Evolutionary conservation across 177 flowering plant species (phyloP), one percentile per base, ranked within the genome.

Genomic region (Vitis hybrid): DNA sequence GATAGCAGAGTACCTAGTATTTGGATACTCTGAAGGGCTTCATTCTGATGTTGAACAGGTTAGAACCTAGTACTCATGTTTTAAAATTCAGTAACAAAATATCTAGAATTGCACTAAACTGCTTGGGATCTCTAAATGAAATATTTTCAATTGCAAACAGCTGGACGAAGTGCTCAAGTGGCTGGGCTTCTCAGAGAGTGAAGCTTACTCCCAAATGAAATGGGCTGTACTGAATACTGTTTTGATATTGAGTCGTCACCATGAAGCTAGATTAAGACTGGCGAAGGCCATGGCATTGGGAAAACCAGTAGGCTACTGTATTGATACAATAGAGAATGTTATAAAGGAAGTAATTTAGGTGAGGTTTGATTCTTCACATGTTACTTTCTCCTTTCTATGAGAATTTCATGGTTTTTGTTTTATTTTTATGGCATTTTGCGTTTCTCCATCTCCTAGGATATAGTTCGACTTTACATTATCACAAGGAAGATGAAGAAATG

Each of bases 41-140:
- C 79, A 67, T 39, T 56, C 69, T 3, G 79, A 76, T 45, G 75
- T 76, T 23, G 61, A 76, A 23, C 71, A 72, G 75, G 79, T 71
- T n/a, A 39, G 45, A 7, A 39, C 9, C 45, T 0, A 39, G 0
- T 39, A 26, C 30, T 39, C 45, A 0, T 39, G 7, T 39, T 7
- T 39, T 39, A 39, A 4, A 0, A 39, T 39, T 39, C 45, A 39
- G 45, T 7, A 0, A 39, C 45, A 39, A 39, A 39, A 7, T 0
- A 39, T 39, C 45, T 39, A 39, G 8, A 39, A 39, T 39, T 39
- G 45, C 45, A 39, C 45, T 39, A 4, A 39, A 39, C 45, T 39
- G 45, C 45, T 39, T 39, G 8, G 6, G 8, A 39, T 39, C 45
- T 39, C 45, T 39, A 7, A 39, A 39, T 4, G 7, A 39, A 39